phyloP scores from a whole-genome alignment of 1,284 basidiomycete genomes.

The Moesziomyces aphidis region DNA sequence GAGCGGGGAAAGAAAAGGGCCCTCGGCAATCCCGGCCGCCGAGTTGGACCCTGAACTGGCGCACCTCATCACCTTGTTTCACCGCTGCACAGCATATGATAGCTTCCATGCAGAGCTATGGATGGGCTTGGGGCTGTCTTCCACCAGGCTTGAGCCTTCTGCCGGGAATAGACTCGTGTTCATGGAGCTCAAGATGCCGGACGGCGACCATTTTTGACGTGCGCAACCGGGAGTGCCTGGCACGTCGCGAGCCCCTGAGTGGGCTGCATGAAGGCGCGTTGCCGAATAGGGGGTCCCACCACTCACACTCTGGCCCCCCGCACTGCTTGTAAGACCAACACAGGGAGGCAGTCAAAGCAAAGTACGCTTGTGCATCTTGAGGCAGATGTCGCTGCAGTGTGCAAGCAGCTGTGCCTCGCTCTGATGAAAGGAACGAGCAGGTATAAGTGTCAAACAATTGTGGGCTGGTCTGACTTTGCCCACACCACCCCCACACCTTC shows the following conservation, averaged over 20 bases:
- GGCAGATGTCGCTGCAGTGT: neutral
- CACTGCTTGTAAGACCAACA: slow-evolving; percentile 8
- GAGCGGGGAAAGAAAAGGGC: slow-evolving; percentile 7
- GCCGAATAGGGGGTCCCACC: slow-evolving; percentile 20
- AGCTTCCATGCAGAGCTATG: too few relatives aligned
- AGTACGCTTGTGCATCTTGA: neutral
- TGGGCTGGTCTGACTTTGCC: neutral
- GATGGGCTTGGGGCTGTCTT: too few relatives aligned
- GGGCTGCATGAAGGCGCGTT: slow-evolving; percentile 16
- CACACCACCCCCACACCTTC: too few relatives aligned
- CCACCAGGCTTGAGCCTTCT: neutral
- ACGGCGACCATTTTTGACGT: neutral
- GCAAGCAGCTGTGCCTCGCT: too few relatives aligned
- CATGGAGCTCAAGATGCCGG: too few relatives aligned
- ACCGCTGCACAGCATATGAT: too few relatives aligned
- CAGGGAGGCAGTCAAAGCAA: neutral
- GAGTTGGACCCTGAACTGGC: slow-evolving; percentile 8
- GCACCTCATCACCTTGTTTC: slow-evolving; percentile 1
- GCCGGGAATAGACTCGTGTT: neutral
- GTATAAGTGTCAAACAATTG: neutral
- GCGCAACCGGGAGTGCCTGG: neutral
- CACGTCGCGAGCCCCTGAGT: slow-evolving; percentile 26
- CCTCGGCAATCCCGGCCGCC: slow-evolving; percentile 7
- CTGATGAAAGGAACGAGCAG: too few relatives aligned
- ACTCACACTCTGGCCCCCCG: neutral